Evolutionary conservation across 2,329 filamentous ascomycete species (phyloP).

Genomic region (Seiridium unicorne): DNA sequence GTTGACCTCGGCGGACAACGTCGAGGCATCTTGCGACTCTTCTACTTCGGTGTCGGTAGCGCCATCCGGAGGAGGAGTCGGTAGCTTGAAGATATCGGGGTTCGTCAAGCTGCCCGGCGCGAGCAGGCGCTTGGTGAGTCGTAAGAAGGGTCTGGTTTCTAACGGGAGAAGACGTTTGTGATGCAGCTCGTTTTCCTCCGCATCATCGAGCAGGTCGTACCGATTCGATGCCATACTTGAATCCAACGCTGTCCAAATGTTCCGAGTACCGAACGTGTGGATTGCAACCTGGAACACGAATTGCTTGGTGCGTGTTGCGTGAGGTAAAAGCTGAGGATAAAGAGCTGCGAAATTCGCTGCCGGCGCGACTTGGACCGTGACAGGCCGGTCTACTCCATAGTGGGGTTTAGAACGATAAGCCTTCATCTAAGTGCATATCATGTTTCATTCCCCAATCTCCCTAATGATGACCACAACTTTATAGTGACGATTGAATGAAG

Average conservation of each 20-base stretch:
- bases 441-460: too few species aligned
- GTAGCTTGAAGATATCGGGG: conserved; percentile 47
- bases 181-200: conserved; percentile 81
- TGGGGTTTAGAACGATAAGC: too few species aligned
- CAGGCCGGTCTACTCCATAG: too few species aligned
- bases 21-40: conserved; percentile 10
- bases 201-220: conserved; percentile 62
- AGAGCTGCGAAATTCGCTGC: too few species aligned
- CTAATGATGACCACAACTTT: too few species aligned
- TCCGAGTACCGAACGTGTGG: neutral
- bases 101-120: conserved; percentile 64
- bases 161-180: conserved; percentile 83
- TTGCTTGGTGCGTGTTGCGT: neutral
- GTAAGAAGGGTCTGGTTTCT: conserved; percentile 89
- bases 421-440: too few species aligned
- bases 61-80: conserved; percentile 65
- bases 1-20: conserved; percentile 17
- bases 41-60: conserved; percentile 28
- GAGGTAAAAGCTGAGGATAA: too few species aligned
- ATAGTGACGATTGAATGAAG: too few species aligned
- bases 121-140: conserved; percentile 79
- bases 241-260: neutral
- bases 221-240: conserved; percentile 23
- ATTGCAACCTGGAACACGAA: neutral
- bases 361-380: too few species aligned